phyloP scores from a whole-genome alignment of 2,329 filamentous ascomycete genomes.

The Fusarium sublunatum region DNA sequence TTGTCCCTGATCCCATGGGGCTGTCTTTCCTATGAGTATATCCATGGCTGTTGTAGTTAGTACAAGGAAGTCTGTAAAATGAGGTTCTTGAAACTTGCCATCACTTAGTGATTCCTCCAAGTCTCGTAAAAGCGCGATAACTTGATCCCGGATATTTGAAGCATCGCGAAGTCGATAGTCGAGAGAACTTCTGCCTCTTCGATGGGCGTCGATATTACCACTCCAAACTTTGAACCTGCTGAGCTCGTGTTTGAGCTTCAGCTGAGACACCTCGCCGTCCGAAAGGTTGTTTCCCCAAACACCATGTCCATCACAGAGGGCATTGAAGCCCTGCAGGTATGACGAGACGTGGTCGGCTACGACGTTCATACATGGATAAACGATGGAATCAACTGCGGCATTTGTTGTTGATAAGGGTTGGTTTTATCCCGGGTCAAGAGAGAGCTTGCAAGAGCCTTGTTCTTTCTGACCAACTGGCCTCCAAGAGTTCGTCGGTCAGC shows the following conservation, averaged over 20 bases:
- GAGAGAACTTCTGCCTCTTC: background rate
- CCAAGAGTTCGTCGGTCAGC: background rate
- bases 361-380: background rate
- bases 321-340: background rate
- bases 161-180: slow-evolving; percentile 25
- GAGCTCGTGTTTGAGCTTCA: background rate
- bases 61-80: accelerated
- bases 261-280: accelerated
- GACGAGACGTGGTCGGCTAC: background rate
- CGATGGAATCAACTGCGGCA: accelerated
- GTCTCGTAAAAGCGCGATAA: background rate
- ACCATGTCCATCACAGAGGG: background rate
- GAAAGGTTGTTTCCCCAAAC: accelerated
- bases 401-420: background rate
- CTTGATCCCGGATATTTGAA: slow-evolving; percentile 3
- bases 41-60: background rate
- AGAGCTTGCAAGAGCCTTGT: background rate
- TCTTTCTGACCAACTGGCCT: background rate
- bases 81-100: accelerated
- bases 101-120: background rate
- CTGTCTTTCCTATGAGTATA: background rate
- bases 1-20: background rate
- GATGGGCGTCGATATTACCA: slow-evolving; percentile 11
- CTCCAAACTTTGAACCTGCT: slow-evolving; percentile 30
- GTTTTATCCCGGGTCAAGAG: too few relatives aligned